Evolutionary conservation across 2,329 filamentous ascomycete genomes (phyloP).

Genomic region (Diaporthe sp.): DNA sequence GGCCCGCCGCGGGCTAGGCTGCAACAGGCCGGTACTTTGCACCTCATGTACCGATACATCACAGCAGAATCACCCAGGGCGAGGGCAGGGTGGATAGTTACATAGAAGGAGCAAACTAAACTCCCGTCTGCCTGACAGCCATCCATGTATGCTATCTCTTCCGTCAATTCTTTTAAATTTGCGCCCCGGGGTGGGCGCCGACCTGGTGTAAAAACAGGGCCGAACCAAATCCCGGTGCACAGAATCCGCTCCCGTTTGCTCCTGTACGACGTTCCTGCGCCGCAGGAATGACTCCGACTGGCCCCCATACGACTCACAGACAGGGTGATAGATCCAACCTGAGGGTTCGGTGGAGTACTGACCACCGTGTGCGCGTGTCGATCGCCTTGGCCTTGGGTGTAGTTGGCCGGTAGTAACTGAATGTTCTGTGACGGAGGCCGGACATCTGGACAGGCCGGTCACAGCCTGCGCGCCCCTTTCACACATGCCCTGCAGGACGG

Average conservation of each 20-base stretch:
- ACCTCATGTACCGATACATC: not conserved
- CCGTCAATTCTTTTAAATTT: not conserved
- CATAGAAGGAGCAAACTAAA: not conserved
- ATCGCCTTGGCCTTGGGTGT: not conserved
- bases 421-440: too few species aligned
- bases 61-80: not conserved
- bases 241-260: not conserved
- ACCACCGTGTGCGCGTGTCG: not conserved
- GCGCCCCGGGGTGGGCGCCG: not conserved
- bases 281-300: slow-evolving; percentile 15
- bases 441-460: not conserved
- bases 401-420: not conserved
- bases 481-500: not conserved
- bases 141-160: not conserved
- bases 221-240: not conserved
- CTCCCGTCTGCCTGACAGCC: not conserved
- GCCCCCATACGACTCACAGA: not conserved
- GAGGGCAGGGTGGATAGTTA: not conserved
- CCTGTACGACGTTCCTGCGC: not conserved
- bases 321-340: not conserved
- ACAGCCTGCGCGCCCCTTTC: not conserved
- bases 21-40: not conserved
- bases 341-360: not conserved
- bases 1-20: slow-evolving; percentile 7
- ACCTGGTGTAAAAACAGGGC: not conserved